These are phyloP conservation scores for Penicillium sp. DNA, from an alignment of 2,329 filamentous ascomycete species.

Conservation along the genomic window DNA sequence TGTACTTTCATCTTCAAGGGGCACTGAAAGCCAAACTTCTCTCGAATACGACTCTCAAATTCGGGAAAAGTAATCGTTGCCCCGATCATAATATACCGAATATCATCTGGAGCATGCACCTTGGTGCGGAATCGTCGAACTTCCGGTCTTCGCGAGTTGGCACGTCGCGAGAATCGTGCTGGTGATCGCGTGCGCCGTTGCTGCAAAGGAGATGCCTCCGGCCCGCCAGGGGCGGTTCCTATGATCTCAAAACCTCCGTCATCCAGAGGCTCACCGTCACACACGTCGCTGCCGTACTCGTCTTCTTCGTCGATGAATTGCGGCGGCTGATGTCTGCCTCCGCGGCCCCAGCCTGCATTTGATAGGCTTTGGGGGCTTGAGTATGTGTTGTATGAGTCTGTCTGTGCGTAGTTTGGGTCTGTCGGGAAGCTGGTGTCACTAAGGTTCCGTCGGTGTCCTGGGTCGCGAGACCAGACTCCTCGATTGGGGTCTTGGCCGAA, in stretches of 20 bases:
- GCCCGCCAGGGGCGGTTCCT: conserved; percentile 42
- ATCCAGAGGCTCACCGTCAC: conserved; percentile 66
- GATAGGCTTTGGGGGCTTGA: conserved; percentile 49
- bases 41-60: conserved; percentile 71
- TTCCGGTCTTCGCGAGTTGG: conserved; percentile 50
- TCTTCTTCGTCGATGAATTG: conserved; percentile 77
- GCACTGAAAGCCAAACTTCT: conserved; percentile 70
- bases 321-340: conserved; percentile 41
- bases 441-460: conserved; percentile 28
- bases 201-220: conserved; percentile 29
- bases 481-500: conserved; percentile 28
- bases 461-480: conserved; percentile 30
- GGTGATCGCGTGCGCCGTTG: conserved; percentile 30
- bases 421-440: conserved; percentile 29
- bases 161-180: conserved; percentile 25
- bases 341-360: conserved; percentile 38
- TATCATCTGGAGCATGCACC: conserved; percentile 79
- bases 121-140: conserved; percentile 82
- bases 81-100: conserved; percentile 84
- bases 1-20: conserved; percentile 79
- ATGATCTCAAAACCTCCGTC: conserved; percentile 79
- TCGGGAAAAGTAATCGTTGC: conserved; percentile 68
- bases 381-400: conserved; percentile 59
- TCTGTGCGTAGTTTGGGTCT: not conserved
- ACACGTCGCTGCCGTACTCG: conserved; percentile 65